Conservation (phyloP, 331 rosid species). For the Rhamnella rubrinervis region DNA sequence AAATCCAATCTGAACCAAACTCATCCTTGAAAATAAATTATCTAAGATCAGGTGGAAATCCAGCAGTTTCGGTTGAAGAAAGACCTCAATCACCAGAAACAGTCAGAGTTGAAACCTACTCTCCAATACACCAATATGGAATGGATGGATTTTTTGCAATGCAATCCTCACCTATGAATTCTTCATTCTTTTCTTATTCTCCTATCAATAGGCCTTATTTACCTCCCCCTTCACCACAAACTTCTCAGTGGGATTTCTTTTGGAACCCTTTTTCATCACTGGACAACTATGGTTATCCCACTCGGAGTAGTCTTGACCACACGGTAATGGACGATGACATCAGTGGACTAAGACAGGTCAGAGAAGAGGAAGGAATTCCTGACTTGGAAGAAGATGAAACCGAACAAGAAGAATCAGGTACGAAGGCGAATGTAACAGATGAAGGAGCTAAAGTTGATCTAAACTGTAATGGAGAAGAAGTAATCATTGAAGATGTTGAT, state of each 20-base stretch:
- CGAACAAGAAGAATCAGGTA: slow-evolving; percentile 46
- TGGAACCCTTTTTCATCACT: slow-evolving; percentile 89
- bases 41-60: slow-evolving; percentile 63
- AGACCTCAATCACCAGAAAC: slow-evolving; percentile 71
- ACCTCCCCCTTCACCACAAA: slow-evolving; percentile 69
- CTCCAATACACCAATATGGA: slow-evolving; percentile 57
- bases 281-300: slow-evolving; percentile 74
- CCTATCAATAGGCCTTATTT: slow-evolving; percentile 50
- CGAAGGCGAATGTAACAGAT: slow-evolving; percentile 36
- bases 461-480: slow-evolving; percentile 52
- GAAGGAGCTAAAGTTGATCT: slow-evolving; percentile 39
- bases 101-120: slow-evolving; percentile 59
- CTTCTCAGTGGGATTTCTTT: slow-evolving; percentile 87
- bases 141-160: slow-evolving; percentile 58
- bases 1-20: slow-evolving; percentile 40
- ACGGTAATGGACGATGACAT: slow-evolving; percentile 55
- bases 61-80: slow-evolving; percentile 71
- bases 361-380: slow-evolving; percentile 93
- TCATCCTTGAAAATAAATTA: slow-evolving; percentile 58
- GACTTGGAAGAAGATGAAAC: slow-evolving; percentile 75
- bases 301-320: slow-evolving; percentile 41
- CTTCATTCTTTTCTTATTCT: slow-evolving; percentile 59
- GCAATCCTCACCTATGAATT: slow-evolving; percentile 63
- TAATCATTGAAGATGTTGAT: slow-evolving; percentile 57
- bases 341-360: slow-evolving; percentile 69